phyloP scores from a whole-genome alignment of 768 basidiomycete species.

The Suillus americanus region DNA sequence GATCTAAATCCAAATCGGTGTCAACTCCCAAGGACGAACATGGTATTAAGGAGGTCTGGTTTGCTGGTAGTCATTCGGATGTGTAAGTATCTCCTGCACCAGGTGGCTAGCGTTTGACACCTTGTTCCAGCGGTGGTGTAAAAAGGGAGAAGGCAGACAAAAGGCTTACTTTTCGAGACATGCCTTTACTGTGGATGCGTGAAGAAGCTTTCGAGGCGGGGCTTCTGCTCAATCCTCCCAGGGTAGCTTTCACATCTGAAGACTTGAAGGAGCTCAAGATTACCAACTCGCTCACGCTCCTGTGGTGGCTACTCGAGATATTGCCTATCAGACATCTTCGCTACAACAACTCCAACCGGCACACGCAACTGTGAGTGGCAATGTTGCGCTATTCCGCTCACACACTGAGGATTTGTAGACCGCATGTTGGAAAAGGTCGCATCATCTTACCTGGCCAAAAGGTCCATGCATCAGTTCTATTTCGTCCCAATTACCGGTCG shows the following conservation, averaged over 20 bases:
- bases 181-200: constrained; percentile 32
- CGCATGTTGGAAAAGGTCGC: constrained; percentile 26
- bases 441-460: constrained; percentile 30
- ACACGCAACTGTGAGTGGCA: constrained; percentile 19
- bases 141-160: constrained; percentile 17
- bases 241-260: constrained; percentile 29
- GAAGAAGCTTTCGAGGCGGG: constrained; percentile 27
- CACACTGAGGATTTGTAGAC: constrained; percentile 18
- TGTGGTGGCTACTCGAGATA: constrained; percentile 27
- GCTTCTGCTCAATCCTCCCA: constrained; percentile 19
- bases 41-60: constrained; percentile 43
- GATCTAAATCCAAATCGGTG: neutral
- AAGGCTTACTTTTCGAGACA: constrained; percentile 24
- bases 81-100: constrained; percentile 26
- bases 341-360: constrained; percentile 26
- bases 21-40: constrained; percentile 5
- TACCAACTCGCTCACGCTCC: constrained; percentile 13
- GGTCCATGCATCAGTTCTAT: constrained; percentile 31
- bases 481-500: constrained; percentile 30
- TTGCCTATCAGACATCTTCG: constrained; percentile 26
- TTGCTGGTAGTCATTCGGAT: constrained; percentile 40
- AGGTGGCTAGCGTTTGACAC: constrained; percentile 1
- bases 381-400: neutral
- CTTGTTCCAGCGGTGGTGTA: constrained; percentile 25
- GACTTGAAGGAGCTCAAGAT: constrained; percentile 24